A percentile compares a stretch with the other conserved stretches of the same genome.
Conservation (phyloP, 306 rosid species). For the Cicer bijugum region DNA sequence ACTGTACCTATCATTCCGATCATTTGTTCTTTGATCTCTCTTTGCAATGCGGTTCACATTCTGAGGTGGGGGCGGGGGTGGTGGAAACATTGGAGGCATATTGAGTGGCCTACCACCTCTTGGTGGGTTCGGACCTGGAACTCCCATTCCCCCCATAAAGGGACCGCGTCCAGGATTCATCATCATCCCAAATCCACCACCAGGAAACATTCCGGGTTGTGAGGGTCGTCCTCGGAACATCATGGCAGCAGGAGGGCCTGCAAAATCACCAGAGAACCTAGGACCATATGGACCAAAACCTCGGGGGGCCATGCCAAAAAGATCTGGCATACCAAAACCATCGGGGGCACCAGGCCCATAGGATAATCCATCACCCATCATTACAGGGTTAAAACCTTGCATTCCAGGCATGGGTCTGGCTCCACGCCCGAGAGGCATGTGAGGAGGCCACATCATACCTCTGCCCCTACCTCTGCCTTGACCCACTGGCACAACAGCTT, state of each 20-base stretch:
- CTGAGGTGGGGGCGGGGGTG: conserved; percentile 69
- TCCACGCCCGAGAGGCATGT: conserved; percentile 87
- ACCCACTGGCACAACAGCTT: conserved; percentile 60
- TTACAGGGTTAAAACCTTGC: conserved; percentile 85
- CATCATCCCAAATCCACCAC: conserved; percentile 96
- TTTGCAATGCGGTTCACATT: conserved; percentile 58
- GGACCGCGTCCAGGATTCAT: conserved; percentile 93
- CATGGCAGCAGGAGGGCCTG: conserved; percentile 80
- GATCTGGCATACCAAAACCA: conserved; percentile 92
- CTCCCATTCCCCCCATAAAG: conserved; percentile 94
- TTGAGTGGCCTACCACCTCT: conserved; percentile 76
- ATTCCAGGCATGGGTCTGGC: conserved; percentile 93
- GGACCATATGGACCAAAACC: conserved; percentile 86
- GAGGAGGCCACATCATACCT: conserved; percentile 97
- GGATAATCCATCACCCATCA: conserved; percentile 94
- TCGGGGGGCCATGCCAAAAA: conserved; percentile 89
- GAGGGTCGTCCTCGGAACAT: conserved; percentile 94
- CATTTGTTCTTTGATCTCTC: conserved; percentile 78
- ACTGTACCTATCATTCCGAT: conserved; percentile 71
- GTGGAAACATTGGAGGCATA: conserved; percentile 84
- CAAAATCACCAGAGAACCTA: conserved; percentile 85
- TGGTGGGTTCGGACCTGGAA: conserved; percentile 73
- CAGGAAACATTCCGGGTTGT: conserved; percentile 90
- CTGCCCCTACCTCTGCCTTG: conserved; percentile 98
- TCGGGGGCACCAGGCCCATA: conserved; percentile 89